These are phyloP conservation scores for Suillus sp. DNA, from an alignment of 768 basidiomycete genomes.

Conservation along the genomic window DNA sequence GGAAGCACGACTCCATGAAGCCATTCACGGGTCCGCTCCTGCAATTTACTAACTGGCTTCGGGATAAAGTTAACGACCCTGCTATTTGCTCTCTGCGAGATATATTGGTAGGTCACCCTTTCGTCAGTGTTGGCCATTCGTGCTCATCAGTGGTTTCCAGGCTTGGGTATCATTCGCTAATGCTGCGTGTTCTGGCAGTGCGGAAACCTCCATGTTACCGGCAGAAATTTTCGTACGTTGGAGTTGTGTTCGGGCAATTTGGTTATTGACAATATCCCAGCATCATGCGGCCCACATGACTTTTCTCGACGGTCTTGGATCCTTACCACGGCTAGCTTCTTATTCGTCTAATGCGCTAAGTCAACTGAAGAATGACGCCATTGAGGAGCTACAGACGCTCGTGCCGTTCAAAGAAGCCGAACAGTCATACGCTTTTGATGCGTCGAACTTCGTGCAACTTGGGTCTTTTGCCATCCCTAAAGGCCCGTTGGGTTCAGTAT, in stretches of 20 bases:
- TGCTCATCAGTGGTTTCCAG: slow-evolving; percentile 39
- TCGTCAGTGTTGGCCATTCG: slow-evolving; percentile 2
- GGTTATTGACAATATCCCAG: slow-evolving; percentile 42
- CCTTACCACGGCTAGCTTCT: slow-evolving; percentile 70
- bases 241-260: background rate
- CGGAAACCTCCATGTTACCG: slow-evolving; percentile 39
- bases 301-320: slow-evolving; percentile 84
- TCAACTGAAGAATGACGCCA: slow-evolving; percentile 63
- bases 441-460: slow-evolving; percentile 49
- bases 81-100: slow-evolving; percentile 82
- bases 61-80: slow-evolving; percentile 55
- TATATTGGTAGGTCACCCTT: slow-evolving; percentile 63
- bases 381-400: slow-evolving; percentile 53
- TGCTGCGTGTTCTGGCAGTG: slow-evolving; percentile 41
- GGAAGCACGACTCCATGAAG: slow-evolving; percentile 57
- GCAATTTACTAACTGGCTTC: slow-evolving; percentile 83
- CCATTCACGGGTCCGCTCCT: slow-evolving; percentile 64
- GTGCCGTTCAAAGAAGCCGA: slow-evolving; percentile 45
- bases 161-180: slow-evolving; percentile 94
- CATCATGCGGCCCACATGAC: slow-evolving; percentile 94
- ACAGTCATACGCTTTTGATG: slow-evolving; percentile 34
- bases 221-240: slow-evolving; percentile 65
- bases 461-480: slow-evolving; percentile 74
- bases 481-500: slow-evolving; percentile 45
- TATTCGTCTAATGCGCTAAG: slow-evolving; percentile 61